Base-by-base conservation (phyloP, 768 basidiomycete species). In the Trametes sanguinea region DNA sequence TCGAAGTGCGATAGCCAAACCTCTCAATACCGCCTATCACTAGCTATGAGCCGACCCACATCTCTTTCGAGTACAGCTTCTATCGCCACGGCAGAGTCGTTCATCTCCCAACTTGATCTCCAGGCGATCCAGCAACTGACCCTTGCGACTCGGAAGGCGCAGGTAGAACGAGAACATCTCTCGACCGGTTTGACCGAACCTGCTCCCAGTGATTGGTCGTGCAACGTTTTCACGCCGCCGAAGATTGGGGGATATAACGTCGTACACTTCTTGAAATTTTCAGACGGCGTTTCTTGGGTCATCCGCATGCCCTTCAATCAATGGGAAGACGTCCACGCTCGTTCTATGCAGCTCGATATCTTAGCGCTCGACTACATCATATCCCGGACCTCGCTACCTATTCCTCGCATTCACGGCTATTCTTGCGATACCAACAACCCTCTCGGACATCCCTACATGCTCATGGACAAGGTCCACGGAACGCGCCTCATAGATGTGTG, bases 381-480 rank as follows among this genome's bases (percentile, higher is more conserved):
- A 6, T 44, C 43, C 6, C 51, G 30, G 4, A 60, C 59, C 7
- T 46, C 51, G 3, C 2, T 69, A 13, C 68, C 68, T 47, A 54
- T 69, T 16, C 68, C 68, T 17, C 27, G 61, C 16, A 14, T 69
- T 6, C 67, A 67, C 55, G 66, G 53, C 27, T 67, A 65, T 47
- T 63, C 60, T 6, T 32, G 52, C 29, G 44, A 35, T 17, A 14
- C 13, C 45, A 48, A 63, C 33, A 55, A 55, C 22, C 3, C 60
- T 2, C 46, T 57, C 6, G 8, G 35, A 2, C 39, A 55, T 27
- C 47, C 46, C 7, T 62, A 62, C 50, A 55, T 56, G 30, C 35
- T 55, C 37, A 55, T 55, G 55, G 61, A 62, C 43, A 51, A 32
- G 35, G 50, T 62, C 14, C 27, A 32, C 22, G 54, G 61, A 1